Base-by-base conservation (phyloP, 1,139 yeast species). In the Hyphopichia burtonii region DNA sequence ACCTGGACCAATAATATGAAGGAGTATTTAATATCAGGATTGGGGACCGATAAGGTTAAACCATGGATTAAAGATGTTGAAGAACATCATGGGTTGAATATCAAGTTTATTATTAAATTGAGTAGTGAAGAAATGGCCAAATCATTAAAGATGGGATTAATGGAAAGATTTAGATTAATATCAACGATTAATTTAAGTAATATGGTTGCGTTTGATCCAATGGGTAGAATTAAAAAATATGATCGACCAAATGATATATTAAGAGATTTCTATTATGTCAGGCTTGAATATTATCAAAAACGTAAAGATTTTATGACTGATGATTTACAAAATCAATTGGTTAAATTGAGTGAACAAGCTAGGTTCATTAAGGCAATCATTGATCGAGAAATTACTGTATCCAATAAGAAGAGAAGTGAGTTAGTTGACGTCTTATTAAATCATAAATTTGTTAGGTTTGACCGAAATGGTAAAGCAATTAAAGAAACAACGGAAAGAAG, bases 201-300 rank as follows among this genome's bases (percentile, higher is more conserved):
- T 60, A 90, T 94, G 96, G 96, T 93, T 45, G 95, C 96, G 0
- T 94, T 94, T 66, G 98, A 93, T 65, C 80, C 96, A n/a, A 77
- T 78, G 45, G 96, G 96, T 33, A 80, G 94, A 54, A 88, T 94
- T 51, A 88, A 86, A 59, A 87, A 80, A 59, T 94, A 91, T 60
- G 84, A 81, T 14, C 71, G 74, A 40, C 86, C 86, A 2, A 78
- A 80, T 49, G 95, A 90, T 42, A 93, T 94, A 34, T 70, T 94
- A 53, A 75, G 71, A 47, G 98, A 93, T 52, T 94, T 86, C 62
- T 94, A 83, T 61, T 86, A 76, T 55, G 86, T 93, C 12, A 80
- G 99, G 57, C 71, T 94, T 46, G 97, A 91, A 47, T 88, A 74
- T 61, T 94, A 93, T 61, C 97, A 90, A 66, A 85, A 81, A 59